Percentiles rank a stretch among this genome's conserved stretches.
Evolutionary conservation across 1,284 basidiomycete species (phyloP).

Genomic region (Microbotryomycetes sp.): DNA sequence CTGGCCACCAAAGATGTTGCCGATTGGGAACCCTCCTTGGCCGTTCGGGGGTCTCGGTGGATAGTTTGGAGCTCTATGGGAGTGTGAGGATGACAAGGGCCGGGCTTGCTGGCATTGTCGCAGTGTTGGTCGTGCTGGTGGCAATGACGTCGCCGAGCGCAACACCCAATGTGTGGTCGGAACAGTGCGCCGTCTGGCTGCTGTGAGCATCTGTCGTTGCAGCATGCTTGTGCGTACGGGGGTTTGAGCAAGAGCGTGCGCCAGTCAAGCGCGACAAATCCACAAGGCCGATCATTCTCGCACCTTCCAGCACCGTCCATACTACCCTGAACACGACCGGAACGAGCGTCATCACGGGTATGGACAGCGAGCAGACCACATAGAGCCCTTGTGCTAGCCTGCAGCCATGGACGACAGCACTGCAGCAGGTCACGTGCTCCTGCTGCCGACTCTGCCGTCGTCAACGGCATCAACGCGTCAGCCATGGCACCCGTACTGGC

Average conservation of each 20-base stretch:
- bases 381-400: no score
- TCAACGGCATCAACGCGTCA: neutral
- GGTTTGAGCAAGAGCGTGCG: no score
- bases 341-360: no score
- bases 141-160: neutral
- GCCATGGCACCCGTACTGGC: neutral
- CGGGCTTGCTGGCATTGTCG: neutral
- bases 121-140: neutral
- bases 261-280: no score
- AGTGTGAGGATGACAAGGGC: neutral
- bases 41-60: constrained; percentile 6
- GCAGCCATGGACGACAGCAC: no score
- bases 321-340: no score
- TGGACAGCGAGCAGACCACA: no score
- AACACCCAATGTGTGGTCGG: neutral
- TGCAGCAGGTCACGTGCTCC: neutral
- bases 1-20: constrained; percentile 37
- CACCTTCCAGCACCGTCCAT: neutral
- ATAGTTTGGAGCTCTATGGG: neutral
- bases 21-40: constrained; percentile 33
- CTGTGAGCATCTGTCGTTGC: neutral
- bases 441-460: neutral
- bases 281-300: neutral
- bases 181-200: neutral
- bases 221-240: neutral